Percentiles rank a stretch among this genome's conserved stretches.
phyloP scores from a whole-genome alignment of 2,329 filamentous ascomycete genomes.

The Botrytis paeoniae region DNA sequence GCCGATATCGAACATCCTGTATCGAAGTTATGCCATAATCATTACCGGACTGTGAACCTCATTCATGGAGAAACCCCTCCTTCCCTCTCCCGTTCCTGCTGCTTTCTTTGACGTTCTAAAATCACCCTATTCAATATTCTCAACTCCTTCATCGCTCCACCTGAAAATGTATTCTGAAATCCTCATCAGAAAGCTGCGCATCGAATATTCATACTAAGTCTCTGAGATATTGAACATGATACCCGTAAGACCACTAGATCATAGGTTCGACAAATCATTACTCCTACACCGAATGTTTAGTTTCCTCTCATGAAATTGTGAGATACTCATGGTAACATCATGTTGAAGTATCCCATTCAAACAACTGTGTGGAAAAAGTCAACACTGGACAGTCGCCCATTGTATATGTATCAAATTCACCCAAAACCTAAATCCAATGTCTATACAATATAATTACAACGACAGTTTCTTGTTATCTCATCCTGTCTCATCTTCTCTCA shows the following conservation, averaged over 20 bases:
- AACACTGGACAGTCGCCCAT: neutral
- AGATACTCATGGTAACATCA: neutral
- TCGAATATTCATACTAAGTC: neutral
- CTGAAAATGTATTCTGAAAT: neutral
- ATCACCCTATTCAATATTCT: neutral
- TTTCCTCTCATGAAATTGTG: neutral
- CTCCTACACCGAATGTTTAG: neutral
- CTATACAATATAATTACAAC: neutral
- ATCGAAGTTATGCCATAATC: neutral
- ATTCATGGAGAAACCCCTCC: neutral
- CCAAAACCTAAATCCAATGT: neutral
- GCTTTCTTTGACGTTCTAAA: neutral
- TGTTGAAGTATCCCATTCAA: neutral
- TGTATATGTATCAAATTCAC: neutral
- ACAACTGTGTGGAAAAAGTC: neutral
- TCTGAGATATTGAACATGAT: neutral
- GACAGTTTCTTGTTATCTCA: neutral
- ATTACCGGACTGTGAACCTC: neutral
- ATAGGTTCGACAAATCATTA: neutral
- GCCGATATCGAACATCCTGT: neutral
- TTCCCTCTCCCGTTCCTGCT: neutral
- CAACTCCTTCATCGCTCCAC: neutral
- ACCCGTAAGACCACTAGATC: neutral
- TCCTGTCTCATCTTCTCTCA: neutral
- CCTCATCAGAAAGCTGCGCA: fast-evolving